These are phyloP conservation scores for Kwoniella europaea DNA, from an alignment of 768 basidiomycete species.

Conservation along the genomic window DNA sequence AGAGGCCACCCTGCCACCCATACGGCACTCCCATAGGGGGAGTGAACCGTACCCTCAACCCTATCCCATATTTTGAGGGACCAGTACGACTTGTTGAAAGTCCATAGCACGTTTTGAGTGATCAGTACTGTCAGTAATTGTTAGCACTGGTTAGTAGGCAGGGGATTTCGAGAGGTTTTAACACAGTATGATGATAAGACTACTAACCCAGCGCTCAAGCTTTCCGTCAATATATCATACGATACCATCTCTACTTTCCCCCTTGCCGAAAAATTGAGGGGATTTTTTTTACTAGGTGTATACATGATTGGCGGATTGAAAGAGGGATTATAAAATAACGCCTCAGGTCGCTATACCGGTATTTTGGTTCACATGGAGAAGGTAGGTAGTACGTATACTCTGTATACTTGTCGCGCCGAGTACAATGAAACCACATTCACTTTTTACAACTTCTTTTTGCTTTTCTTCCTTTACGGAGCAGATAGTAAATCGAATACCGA, in stretches of 20 bases:
- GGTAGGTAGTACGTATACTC: background rate
- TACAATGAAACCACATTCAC: no score
- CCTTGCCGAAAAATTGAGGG: background rate
- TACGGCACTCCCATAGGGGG: background rate
- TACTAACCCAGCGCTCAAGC: background rate
- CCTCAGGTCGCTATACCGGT: background rate
- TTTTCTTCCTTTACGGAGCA: no score
- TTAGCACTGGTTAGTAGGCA: background rate
- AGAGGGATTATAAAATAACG: background rate
- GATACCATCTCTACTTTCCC: background rate
- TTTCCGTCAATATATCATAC: background rate
- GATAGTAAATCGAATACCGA: no score
- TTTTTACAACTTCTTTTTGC: no score
- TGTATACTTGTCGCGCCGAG: no score
- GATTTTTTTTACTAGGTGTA: background rate
- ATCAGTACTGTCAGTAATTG: background rate
- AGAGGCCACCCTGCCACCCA: background rate
- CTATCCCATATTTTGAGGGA: background rate
- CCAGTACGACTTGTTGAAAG: no score
- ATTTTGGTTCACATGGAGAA: background rate
- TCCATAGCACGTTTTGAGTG: background rate
- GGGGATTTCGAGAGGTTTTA: background rate
- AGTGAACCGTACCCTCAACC: background rate
- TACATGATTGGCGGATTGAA: background rate
- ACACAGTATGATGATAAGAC: background rate